Evolutionary conservation across 148 eudicot genomes (phyloP), one percentile per base, ranked within the genome.

Genomic region (Vaccinium vitisidaea): DNA sequence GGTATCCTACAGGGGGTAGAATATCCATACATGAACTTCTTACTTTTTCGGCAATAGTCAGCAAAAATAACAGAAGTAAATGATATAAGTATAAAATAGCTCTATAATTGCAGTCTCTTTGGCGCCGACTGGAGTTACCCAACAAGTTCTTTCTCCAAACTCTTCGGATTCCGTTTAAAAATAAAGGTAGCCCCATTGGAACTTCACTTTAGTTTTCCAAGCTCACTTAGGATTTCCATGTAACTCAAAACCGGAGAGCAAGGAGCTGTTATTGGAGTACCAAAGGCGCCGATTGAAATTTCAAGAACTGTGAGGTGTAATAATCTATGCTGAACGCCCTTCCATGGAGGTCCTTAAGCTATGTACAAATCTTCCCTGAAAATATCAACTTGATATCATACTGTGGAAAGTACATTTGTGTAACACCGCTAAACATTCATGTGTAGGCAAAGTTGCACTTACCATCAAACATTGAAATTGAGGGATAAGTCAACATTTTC

Each of bases 201-300:
- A 63, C 83, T 39, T 30, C 73, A 59, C 83, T 81, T 81, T 23
- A 81, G 58, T 53, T 43, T 46, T 63, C 74, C 74, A 61, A 43
- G 55, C 74, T 16, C 83, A 79, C 63, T 81, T 27, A 18, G 39
- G 70, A 19, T 56, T 36, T 80, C 74, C 74, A 61, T 43, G 74
- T 27, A 63, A 43, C 19, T 11, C 71, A 58, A 56, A 53, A 14
- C 70, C 39, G 13, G 74, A 58, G 74, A 53, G 69, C 69, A 56
- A 58, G 69, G 69, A 80, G 82, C 27, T 8, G 82, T 21, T 56
- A 58, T 55, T 80, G 52, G 82, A 55, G 70, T 80, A 46, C 82
- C 52, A 58, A 36, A 80, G 67, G 56, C 21, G 13, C 70, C 12
- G 1, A 32, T 55, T 32, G 67, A 80, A 80, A 58, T 80, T 32